These are phyloP conservation scores for Botrytis aclada DNA, from an alignment of 2,329 filamentous ascomycete genomes.

Conservation along the genomic window DNA sequence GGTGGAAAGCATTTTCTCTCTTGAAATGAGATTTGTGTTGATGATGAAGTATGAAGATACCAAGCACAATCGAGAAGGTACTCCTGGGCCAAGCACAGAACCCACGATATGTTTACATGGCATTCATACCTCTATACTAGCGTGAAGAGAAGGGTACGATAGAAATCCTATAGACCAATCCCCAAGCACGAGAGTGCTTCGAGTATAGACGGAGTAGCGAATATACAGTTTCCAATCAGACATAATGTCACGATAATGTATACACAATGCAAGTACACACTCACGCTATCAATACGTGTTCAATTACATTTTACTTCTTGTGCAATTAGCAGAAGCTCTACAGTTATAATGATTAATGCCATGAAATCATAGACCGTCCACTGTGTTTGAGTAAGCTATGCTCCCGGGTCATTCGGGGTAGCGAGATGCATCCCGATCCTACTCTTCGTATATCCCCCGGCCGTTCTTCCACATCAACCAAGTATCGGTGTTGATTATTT, in stretches of 20 bases:
- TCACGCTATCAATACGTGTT: background rate
- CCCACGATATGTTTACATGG: background rate
- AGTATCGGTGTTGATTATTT: background rate
- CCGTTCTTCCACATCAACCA: background rate
- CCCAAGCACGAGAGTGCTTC: background rate
- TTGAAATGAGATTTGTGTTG: background rate
- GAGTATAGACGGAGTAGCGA: background rate
- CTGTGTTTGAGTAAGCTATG: too few relatives aligned
- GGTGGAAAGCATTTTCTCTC: background rate
- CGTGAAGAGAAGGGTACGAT: background rate
- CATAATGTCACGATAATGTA: background rate
- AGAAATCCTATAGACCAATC: background rate
- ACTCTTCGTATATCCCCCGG: background rate
- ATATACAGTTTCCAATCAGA: background rate
- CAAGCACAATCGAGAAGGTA: background rate
- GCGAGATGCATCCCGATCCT: background rate
- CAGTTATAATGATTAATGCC: background rate
- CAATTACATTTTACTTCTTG: background rate
- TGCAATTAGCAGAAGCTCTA: background rate
- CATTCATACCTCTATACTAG: background rate
- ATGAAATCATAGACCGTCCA: background rate
- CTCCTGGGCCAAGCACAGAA: background rate
- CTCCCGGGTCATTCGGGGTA: background rate
- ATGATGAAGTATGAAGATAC: background rate
- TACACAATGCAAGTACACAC: background rate